Conservation (phyloP, 805 yeast genomes). For the Nakazawaea holstii region DNA sequence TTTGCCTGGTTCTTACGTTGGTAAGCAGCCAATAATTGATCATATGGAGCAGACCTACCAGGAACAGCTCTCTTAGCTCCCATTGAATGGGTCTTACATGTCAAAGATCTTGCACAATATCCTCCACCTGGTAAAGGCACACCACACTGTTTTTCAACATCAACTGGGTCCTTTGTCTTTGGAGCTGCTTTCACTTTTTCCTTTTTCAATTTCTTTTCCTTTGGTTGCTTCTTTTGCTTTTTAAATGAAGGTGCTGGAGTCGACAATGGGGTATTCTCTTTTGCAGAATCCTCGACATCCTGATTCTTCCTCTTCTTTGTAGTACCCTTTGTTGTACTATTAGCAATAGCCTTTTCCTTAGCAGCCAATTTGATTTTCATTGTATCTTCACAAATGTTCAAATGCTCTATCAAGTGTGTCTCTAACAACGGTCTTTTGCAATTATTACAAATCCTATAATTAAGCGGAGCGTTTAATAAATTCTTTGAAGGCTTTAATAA, state of each 20-base stretch:
- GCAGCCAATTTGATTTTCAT: conserved; percentile 21
- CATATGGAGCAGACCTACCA: conserved; percentile 92
- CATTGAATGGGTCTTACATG: conserved; percentile 98
- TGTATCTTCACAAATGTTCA: conserved; percentile 30
- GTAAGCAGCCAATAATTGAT: conserved; percentile 77
- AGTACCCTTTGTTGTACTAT: conserved; percentile 7
- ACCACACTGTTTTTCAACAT: conserved; percentile 94
- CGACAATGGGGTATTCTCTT: conserved; percentile 16
- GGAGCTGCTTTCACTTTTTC: conserved; percentile 34
- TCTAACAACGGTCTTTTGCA: conserved; percentile 42
- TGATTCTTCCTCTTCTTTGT: conserved; percentile 20
- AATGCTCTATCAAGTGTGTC: conserved; percentile 31
- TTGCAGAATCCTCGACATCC: conserved; percentile 12
- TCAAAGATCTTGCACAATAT: conserved; percentile 88
- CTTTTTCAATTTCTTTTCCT: conserved; percentile 24
- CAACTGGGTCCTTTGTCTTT: conserved; percentile 77
- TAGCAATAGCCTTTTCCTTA: conserved; percentile 5
- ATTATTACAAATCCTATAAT: conserved; percentile 40
- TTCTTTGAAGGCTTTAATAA: conserved; percentile 15
- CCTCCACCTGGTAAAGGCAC: conserved; percentile 93
- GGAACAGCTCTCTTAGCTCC: conserved; percentile 95
- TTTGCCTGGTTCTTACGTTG: conserved; percentile 92
- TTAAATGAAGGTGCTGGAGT: conserved; percentile 11
- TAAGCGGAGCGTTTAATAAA: conserved; percentile 33
- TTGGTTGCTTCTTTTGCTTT: conserved; percentile 15